phyloP scores from a whole-genome alignment of 495 filamentous ascomycete genomes.

The Letharia lupina region DNA sequence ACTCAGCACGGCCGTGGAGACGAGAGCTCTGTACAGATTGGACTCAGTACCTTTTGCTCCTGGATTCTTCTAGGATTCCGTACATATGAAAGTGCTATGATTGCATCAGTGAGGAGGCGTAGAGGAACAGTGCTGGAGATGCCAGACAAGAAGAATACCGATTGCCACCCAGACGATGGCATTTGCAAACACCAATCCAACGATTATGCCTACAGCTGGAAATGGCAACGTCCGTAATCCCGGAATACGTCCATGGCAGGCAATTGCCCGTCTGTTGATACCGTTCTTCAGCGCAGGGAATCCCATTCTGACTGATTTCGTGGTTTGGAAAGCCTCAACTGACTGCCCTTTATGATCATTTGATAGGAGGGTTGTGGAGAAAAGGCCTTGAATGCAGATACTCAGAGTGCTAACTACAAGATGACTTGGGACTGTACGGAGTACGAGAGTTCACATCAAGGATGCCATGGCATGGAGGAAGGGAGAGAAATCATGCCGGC shows the following conservation, averaged over 20 bases:
- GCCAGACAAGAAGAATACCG: conserved; percentile 54
- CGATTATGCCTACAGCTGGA: conserved; percentile 59
- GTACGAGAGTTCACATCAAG: background rate
- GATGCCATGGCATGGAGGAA: background rate
- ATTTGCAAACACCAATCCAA: conserved; percentile 57
- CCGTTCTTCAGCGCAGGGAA: conserved; percentile 3
- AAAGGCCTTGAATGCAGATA: background rate
- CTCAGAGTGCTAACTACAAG: background rate
- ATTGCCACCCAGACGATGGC: conserved; percentile 61
- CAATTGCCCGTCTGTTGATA: conserved; percentile 9
- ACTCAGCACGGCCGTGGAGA: conserved; percentile 71
- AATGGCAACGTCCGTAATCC: conserved; percentile 51
- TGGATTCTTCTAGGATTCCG: background rate
- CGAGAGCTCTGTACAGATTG: conserved; percentile 42
- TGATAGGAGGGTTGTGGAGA: background rate
- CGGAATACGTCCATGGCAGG: conserved; percentile 39
- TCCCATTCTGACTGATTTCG: conserved; percentile 8
- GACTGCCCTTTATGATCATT: background rate
- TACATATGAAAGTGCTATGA: conserved; percentile 32
- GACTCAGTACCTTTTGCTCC: background rate
- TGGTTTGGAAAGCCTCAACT: background rate
- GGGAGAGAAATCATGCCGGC: background rate
- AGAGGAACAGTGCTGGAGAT: conserved; percentile 16
- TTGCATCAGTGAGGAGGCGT: conserved; percentile 1
- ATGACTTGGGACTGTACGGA: background rate